phyloP scores from a whole-genome alignment of 768 basidiomycete species.

The Candolleomyces aberdarensis region DNA sequence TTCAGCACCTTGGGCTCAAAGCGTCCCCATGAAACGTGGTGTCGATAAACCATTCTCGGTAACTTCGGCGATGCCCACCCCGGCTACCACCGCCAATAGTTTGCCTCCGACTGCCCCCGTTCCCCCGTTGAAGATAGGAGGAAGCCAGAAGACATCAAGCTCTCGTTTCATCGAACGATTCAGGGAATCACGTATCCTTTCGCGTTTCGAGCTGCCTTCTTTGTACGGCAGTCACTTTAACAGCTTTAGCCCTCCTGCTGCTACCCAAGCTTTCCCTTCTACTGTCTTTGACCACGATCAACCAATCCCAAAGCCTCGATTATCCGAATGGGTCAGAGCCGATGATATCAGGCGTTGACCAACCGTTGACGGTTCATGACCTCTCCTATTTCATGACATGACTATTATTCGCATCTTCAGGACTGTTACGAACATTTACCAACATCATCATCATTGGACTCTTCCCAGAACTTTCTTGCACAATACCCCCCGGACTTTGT shows the following conservation, averaged over 20 bases:
- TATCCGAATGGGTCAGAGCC: constrained; percentile 53
- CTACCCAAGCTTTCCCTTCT: constrained; percentile 32
- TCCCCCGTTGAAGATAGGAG: constrained; percentile 21
- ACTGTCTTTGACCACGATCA: constrained; percentile 44
- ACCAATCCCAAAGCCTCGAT: constrained; percentile 51
- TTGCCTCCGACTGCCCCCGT: constrained; percentile 20
- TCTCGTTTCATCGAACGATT: constrained; percentile 43
- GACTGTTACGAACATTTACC: not conserved
- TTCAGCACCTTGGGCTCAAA: constrained; percentile 49
- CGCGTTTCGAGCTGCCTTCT: constrained; percentile 24
- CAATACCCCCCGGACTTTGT: too few relatives aligned
- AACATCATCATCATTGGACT: too few relatives aligned
- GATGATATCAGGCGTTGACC: constrained; percentile 23
- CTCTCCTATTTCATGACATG: not conserved
- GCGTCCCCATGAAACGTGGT: constrained; percentile 46
- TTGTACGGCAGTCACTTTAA: constrained; percentile 18
- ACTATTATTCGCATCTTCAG: not conserved
- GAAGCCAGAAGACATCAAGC: constrained; percentile 19
- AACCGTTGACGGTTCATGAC: not conserved
- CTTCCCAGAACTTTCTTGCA: too few relatives aligned
- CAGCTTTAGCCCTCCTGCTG: not conserved
- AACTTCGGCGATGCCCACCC: constrained; percentile 18
- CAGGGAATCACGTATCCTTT: constrained; percentile 29
- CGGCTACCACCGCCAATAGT: constrained; percentile 16
- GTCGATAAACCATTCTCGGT: constrained; percentile 51